phyloP scores from a whole-genome alignment of 2,329 filamentous ascomycete genomes.

The Podosphaera fusca region DNA sequence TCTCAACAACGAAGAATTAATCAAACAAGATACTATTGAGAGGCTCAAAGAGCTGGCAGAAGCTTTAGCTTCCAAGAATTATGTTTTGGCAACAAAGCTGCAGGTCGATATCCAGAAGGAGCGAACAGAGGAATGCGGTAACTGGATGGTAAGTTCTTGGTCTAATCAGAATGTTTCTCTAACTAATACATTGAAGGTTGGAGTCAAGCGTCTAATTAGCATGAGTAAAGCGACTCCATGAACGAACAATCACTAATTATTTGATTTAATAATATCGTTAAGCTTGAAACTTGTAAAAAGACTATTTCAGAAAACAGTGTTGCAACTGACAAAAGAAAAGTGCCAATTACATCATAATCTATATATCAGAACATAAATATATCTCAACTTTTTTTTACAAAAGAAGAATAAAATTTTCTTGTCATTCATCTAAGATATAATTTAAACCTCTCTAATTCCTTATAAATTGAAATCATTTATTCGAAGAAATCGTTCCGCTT shows the following conservation, averaged over 20 bases:
- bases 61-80: slow-evolving; percentile 46
- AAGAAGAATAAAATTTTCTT: no score
- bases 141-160: slow-evolving; percentile 56
- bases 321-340: no score
- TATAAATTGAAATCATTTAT: no score
- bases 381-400: no score
- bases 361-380: no score
- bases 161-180: not conserved
- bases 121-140: slow-evolving; percentile 58
- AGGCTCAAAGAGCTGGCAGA: slow-evolving; percentile 40
- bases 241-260: not conserved
- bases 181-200: slow-evolving; percentile 27
- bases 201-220: slow-evolving; percentile 52
- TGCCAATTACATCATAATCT: no score
- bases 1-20: slow-evolving; percentile 80
- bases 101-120: slow-evolving; percentile 57
- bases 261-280: no score
- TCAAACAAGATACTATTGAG: slow-evolving; percentile 56
- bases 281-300: no score
- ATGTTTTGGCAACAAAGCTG: slow-evolving; percentile 39
- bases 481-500: no score
- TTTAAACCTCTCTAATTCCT: no score
- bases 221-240: slow-evolving; percentile 55
- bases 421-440: no score
- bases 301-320: no score